Evolutionary conservation across 164 flowering plant species (phyloP).

Genomic region (Tetracentron sinense): DNA sequence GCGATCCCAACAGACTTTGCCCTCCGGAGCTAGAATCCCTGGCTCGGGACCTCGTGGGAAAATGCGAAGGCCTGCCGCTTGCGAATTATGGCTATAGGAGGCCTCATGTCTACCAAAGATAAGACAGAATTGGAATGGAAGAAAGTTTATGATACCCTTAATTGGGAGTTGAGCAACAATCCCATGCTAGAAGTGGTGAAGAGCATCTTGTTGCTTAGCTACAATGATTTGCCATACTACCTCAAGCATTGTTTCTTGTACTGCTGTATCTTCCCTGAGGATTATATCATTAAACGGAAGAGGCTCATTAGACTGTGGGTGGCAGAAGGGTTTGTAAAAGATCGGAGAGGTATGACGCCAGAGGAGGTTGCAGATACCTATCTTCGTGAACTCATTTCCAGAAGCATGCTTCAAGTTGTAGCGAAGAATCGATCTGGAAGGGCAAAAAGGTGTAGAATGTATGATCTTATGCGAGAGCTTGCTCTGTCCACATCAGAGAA

Average conservation of each 20-base stretch:
- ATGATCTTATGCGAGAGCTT: conserved; percentile 7
- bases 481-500: neutral
- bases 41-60: conserved; percentile 9
- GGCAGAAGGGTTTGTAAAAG: conserved; percentile 7
- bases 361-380: conserved; percentile 10
- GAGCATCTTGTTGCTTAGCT: conserved; percentile 1
- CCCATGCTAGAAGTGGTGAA: neutral
- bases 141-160: conserved; percentile 10
- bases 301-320: conserved; percentile 4
- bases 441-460: neutral
- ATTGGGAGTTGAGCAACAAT: conserved; percentile 11
- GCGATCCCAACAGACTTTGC: conserved; percentile 1
- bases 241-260: conserved; percentile 6
- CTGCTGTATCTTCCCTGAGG: conserved; percentile 3
- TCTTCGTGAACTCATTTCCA: neutral
- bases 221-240: neutral
- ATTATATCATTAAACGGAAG: neutral
- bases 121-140: conserved; percentile 15
- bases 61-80: conserved; percentile 24
- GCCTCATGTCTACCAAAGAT: conserved; percentile 17
- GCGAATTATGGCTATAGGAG: conserved; percentile 23
- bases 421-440: neutral
- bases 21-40: conserved; percentile 9
- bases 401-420: conserved; percentile 4
- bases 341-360: neutral